Evolutionary conservation across 164 flowering plant species (phyloP).

Genomic region (Umbilicus rupestris): DNA sequence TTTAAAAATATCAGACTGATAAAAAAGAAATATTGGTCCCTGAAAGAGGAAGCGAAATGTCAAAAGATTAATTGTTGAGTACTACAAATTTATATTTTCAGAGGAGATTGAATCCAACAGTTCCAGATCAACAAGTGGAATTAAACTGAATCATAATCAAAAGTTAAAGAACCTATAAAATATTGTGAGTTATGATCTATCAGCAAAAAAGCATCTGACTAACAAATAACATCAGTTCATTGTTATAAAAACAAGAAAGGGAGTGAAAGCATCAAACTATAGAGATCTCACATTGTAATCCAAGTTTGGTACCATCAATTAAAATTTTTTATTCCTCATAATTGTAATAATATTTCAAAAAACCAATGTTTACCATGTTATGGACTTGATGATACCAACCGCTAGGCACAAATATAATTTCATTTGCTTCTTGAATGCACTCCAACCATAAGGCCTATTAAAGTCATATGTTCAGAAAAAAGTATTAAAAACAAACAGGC

Average conservation of each 20-base stretch:
- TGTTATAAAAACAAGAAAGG: neutral
- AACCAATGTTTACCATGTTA: slow-evolving; percentile 49
- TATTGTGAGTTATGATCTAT: too few relatives aligned
- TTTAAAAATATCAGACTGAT: neutral
- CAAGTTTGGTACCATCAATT: neutral
- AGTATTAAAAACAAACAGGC: neutral
- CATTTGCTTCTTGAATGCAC: slow-evolving; percentile 65
- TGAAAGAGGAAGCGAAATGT: neutral
- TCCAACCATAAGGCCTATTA: slow-evolving; percentile 80
- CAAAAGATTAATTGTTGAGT: neutral
- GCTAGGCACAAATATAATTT: slow-evolving; percentile 91
- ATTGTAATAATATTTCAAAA: neutral
- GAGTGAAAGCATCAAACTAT: neutral
- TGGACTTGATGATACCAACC: slow-evolving; percentile 99
- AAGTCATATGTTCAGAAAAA: neutral
- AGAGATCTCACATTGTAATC: neutral
- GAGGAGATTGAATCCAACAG: neutral
- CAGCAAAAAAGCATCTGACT: neutral
- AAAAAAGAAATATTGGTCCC: neutral
- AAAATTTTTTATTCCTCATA: neutral
- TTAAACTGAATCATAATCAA: neutral
- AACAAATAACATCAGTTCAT: neutral
- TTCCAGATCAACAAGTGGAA: neutral
- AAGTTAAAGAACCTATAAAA: too few relatives aligned
- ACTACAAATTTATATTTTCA: neutral